Evolutionary conservation across 2,329 filamentous ascomycete species (phyloP).

Genomic region (Metarhizium sp.): DNA sequence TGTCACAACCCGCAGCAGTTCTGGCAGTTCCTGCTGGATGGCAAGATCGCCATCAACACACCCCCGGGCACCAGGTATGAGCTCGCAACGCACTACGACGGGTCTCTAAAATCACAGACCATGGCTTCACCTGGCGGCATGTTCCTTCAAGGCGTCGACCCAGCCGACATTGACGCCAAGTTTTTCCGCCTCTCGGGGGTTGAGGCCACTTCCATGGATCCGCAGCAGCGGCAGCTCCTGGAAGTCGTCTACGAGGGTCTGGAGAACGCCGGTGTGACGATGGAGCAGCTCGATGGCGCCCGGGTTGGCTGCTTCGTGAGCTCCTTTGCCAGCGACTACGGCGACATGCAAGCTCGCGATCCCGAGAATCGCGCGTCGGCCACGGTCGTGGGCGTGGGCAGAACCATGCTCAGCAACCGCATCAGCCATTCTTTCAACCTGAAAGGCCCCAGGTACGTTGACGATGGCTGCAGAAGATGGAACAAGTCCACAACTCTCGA

Average conservation of each 20-base stretch:
- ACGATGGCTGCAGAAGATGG: too few species aligned
- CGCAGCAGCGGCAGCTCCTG: neutral
- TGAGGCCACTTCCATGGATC: neutral
- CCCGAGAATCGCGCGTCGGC: neutral
- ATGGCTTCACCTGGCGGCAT: neutral
- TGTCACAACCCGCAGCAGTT: too few species aligned
- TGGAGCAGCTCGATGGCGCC: neutral
- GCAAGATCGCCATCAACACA: neutral
- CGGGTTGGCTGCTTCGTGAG: too few species aligned
- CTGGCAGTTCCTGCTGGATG: too few species aligned
- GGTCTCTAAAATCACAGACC: neutral
- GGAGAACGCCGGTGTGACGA: neutral
- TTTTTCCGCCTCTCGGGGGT: neutral
- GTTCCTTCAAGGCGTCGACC: neutral
- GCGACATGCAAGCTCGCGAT: neutral
- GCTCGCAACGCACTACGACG: neutral
- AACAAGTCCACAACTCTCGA: too few species aligned
- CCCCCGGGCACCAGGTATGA: neutral
- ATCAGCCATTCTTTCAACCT: conserved; percentile 9
- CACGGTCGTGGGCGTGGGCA: neutral
- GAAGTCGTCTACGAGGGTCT: neutral
- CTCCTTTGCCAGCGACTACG: neutral
- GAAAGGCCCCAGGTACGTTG: conserved; percentile 5
- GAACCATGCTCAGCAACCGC: conserved; percentile 8
- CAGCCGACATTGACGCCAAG: neutral